Percentiles rank a stretch among this genome's conserved stretches.
These are phyloP conservation scores for Mallotus japonicus DNA, from an alignment of 441 rosid species.

Conservation along the genomic window DNA sequence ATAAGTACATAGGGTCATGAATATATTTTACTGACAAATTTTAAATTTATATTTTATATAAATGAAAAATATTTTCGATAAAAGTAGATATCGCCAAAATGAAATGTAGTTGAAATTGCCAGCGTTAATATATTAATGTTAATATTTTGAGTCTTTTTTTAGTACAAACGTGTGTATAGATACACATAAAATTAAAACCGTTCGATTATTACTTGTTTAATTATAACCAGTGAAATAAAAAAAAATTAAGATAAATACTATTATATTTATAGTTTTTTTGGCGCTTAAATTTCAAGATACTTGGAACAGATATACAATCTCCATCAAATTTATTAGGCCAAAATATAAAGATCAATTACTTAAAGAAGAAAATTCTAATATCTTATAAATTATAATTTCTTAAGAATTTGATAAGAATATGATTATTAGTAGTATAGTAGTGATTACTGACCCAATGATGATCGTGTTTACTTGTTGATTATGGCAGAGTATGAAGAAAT, in stretches of 20 bases:
- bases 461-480: not conserved
- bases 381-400: not conserved
- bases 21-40: too few species aligned
- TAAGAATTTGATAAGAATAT: not conserved
- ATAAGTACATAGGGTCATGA: too few species aligned
- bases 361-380: not conserved
- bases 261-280: not conserved
- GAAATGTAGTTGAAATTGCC: too few species aligned
- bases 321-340: not conserved
- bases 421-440: not conserved
- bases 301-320: not conserved
- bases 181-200: too few species aligned
- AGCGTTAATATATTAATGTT: too few species aligned
- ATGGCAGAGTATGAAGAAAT: conserved; percentile 16
- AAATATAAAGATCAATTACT: not conserved
- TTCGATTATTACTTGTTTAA: too few species aligned
- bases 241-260: not conserved
- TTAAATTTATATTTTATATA: not conserved
- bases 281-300: not conserved
- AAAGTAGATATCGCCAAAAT: too few species aligned
- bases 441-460: conserved; percentile 4
- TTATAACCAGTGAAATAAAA: not conserved
- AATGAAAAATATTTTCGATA: not conserved
- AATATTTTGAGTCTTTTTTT: too few species aligned
- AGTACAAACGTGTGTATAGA: too few species aligned